A percentile compares a stretch with the other conserved stretches of the same genome.
Conservation (phyloP, 2,329 filamentous ascomycete species). For the Paecilomyces niveus region DNA sequence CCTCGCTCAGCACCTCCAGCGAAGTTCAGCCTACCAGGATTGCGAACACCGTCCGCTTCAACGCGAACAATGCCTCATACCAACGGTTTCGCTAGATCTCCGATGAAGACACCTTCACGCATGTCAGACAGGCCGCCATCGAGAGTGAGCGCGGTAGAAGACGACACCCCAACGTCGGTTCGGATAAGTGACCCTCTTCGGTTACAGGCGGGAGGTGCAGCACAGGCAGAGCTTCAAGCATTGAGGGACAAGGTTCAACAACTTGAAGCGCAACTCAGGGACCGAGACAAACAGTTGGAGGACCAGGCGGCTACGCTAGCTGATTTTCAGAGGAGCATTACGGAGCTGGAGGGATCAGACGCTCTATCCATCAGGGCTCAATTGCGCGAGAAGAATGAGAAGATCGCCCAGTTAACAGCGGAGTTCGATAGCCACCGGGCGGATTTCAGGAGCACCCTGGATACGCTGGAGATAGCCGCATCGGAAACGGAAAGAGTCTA, state of each 20-base stretch:
- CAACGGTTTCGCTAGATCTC: conserved; percentile 41
- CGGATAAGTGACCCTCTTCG: conserved; percentile 22
- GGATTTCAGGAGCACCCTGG: conserved; percentile 93
- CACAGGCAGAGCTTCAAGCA: conserved; percentile 22
- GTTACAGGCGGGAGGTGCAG: conserved; percentile 11
- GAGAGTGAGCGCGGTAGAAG: conserved; percentile 28
- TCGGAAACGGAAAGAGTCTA: conserved; percentile 93
- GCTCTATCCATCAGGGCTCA: conserved; percentile 69
- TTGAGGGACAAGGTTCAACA: conserved; percentile 67
- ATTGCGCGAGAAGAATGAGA: conserved; percentile 91
- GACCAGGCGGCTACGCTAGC: conserved; percentile 75
- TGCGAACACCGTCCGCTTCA: conserved; percentile 49
- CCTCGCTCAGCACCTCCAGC: conserved; percentile 57
- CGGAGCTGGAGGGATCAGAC: conserved; percentile 77
- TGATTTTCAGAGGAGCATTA: conserved; percentile 84
- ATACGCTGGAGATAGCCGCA: conserved; percentile 90
- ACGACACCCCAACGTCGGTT: conserved; percentile 23
- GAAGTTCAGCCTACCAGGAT: conserved; percentile 47
- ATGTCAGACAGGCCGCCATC: conserved; percentile 33
- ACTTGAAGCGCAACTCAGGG: conserved; percentile 67
- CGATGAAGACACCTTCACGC: conserved; percentile 31
- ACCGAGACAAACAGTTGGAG: conserved; percentile 78
- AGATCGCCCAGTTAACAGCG: conserved; percentile 82
- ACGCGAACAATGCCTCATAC: conserved; percentile 17
- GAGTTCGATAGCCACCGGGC: conserved; percentile 94